phyloP scores from a whole-genome alignment of 2,329 filamentous ascomycete species.

The Colletotrichum tropicale region DNA sequence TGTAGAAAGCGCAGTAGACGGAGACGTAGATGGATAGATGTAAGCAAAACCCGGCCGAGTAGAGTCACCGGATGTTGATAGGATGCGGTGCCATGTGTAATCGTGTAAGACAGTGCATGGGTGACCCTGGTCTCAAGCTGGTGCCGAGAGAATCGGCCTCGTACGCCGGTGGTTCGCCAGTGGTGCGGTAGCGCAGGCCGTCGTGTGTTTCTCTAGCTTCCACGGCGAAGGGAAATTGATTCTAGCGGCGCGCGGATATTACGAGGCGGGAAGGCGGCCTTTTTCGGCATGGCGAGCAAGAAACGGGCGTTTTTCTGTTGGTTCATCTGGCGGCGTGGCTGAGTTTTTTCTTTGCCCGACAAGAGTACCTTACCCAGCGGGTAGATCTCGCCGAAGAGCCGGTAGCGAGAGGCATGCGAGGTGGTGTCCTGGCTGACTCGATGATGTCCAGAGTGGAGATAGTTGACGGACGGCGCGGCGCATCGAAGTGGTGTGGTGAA shows the following conservation, averaged over 20 bases:
- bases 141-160: neutral
- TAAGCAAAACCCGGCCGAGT: neutral
- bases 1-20: neutral
- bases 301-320: neutral
- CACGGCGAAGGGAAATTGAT: neutral
- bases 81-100: neutral
- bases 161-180: neutral
- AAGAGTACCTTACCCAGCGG: slow-evolving; percentile 6
- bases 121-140: neutral
- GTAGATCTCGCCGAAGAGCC: slow-evolving; percentile 8
- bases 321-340: neutral
- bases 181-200: neutral
- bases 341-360: neutral
- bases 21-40: neutral
- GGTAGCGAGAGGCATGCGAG: neutral
- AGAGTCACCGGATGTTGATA: neutral
- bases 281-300: neutral
- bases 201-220: neutral
- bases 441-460: neutral
- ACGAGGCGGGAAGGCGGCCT: neutral
- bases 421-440: neutral
- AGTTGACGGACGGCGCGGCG: neutral
- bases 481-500: neutral
- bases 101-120: neutral
- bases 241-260: neutral